These are phyloP conservation scores for Cynanchum wilfordii DNA, from an alignment of 257 asterid genomes.

Conservation along the genomic window DNA sequence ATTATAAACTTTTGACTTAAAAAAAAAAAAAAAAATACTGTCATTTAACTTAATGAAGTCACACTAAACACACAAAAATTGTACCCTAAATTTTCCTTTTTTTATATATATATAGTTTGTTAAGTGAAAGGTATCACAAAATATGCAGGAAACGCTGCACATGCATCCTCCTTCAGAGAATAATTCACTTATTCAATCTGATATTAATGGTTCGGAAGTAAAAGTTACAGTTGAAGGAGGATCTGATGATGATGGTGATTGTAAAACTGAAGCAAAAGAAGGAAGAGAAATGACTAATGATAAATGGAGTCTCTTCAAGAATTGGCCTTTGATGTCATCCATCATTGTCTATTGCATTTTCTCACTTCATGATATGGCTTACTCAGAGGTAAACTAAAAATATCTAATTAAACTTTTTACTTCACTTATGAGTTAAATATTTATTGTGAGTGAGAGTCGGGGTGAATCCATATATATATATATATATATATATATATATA, in stretches of 20 bases:
- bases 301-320: conserved; percentile 41
- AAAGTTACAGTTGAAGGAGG: conserved; percentile 17
- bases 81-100: too few relatives aligned
- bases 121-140: not conserved
- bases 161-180: conserved; percentile 32
- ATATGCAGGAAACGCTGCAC: conserved; percentile 77
- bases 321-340: conserved; percentile 75
- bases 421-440: too few relatives aligned
- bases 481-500: too few relatives aligned
- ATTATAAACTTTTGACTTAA: too few relatives aligned
- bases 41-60: too few relatives aligned
- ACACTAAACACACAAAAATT: too few relatives aligned
- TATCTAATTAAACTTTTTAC: too few relatives aligned
- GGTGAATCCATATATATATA: too few relatives aligned
- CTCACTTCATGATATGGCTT: conserved; percentile 90
- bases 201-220: conserved; percentile 31
- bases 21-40: too few relatives aligned
- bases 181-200: conserved; percentile 12
- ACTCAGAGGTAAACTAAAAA: conserved; percentile 81
- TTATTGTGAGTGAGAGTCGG: too few relatives aligned
- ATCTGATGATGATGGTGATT: not conserved
- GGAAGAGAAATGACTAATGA: conserved; percentile 20
- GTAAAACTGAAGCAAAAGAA: conserved; percentile 21
- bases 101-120: too few relatives aligned
- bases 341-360: conserved; percentile 68